Base-by-base conservation (phyloP, 2,329 filamentous ascomycete genomes). In the Talaromyces piceae region DNA sequence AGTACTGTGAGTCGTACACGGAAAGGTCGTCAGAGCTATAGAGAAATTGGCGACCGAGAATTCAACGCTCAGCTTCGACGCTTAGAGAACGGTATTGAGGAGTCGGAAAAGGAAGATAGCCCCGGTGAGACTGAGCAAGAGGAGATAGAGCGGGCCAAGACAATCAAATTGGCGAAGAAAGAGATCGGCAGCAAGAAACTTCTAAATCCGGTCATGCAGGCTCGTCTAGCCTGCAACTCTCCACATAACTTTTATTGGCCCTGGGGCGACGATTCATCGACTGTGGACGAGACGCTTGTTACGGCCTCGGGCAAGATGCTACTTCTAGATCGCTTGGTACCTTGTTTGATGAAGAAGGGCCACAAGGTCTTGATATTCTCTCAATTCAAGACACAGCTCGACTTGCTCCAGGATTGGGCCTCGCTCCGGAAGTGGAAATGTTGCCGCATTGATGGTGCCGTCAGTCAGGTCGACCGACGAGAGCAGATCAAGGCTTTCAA, bases 231-330 rank as follows among this genome's bases (percentile, higher is more conserved):
- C 9, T 97, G 93, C 69, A 95, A 98, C 67, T 88, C 84, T 0
- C 93, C 93, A 0, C 91, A 96, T 69, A 95, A 96, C 64, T 97
- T 98, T 67, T 97, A 95, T 70, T 94, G 90, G 64, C 91, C 93
- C 0, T 97, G 91, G 80, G 76, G 80, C 5, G 77, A 80, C 13
- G 75, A 78, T 1, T 77, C 79, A 5, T 67, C 78, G 0, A 73
- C 79, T 0, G 73, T 89, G 0, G 90, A 97, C 61, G 87, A 94
- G 63, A 85, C 80, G 1, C 80, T 98, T 5, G 81, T 98, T 28
- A 91, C 86, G 0, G 82, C 88, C 0, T 95, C 90, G 0, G 93
- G 93, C 12, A 98, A 98, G 67, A 96, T 98, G 89, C 80, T 96
- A 2, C 79, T 98, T 0, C 80, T 98, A 0, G 93, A 98, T 65